Evolutionary conservation across 2,329 filamentous ascomycete species (phyloP).

Genomic region (Trichoderma hamatum): DNA sequence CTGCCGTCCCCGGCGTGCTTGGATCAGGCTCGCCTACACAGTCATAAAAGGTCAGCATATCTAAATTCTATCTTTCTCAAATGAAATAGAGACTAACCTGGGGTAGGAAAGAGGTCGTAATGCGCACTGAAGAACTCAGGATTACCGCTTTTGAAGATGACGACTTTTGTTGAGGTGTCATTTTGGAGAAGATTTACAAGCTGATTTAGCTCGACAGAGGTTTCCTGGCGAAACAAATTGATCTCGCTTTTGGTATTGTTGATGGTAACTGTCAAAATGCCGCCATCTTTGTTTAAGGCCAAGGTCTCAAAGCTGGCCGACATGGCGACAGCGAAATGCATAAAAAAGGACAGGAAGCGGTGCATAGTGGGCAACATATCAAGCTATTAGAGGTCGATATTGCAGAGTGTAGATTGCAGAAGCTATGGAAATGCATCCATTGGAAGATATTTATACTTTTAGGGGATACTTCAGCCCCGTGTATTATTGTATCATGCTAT

Average conservation of each 20-base stretch:
- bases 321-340: neutral
- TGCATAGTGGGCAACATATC: neutral
- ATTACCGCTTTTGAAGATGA: neutral
- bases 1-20: neutral
- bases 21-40: neutral
- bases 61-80: neutral
- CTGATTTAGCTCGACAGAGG: neutral
- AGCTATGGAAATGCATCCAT: neutral
- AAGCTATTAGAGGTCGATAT: neutral
- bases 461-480: neutral
- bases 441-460: neutral
- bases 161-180: neutral
- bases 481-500: neutral
- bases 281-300: neutral
- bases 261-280: neutral
- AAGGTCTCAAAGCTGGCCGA: neutral
- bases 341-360: neutral
- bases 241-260: neutral
- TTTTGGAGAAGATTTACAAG: neutral
- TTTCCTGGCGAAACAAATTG: neutral
- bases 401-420: neutral
- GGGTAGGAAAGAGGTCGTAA: neutral
- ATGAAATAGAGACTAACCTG: neutral
- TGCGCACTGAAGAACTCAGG: neutral
- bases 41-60: neutral